Percentiles rank a stretch among this genome's conserved stretches.
phyloP scores from a whole-genome alignment of 2,329 filamentous ascomycete species.

The Phialocephala sp. region DNA sequence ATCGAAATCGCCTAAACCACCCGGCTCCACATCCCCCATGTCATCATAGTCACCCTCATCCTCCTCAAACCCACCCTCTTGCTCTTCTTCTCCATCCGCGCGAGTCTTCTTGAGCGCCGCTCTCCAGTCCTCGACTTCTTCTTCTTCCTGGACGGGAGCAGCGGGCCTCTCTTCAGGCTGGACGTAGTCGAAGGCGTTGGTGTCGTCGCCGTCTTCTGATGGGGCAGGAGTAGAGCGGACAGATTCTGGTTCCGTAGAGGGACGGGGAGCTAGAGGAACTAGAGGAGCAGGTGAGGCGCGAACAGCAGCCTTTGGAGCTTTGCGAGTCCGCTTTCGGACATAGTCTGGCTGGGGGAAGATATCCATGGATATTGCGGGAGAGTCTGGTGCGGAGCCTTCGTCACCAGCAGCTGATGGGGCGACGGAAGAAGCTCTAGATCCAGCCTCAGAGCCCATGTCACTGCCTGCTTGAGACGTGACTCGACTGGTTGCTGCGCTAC shows the following conservation, averaged over 20 bases:
- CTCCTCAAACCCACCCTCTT: slow-evolving; percentile 2
- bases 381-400: neutral
- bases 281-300: neutral
- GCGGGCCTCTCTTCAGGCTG: neutral
- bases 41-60: slow-evolving; percentile 3
- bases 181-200: neutral
- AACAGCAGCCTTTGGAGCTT: neutral
- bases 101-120: neutral
- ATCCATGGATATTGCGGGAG: neutral
- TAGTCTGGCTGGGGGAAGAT: neutral
- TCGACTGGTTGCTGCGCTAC: slow-evolving; percentile 52
- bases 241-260: neutral
- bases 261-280: neutral
- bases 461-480: slow-evolving; percentile 46
- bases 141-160: neutral
- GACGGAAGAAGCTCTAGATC: slow-evolving; percentile 11
- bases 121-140: slow-evolving; percentile 4
- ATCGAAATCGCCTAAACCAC: slow-evolving; percentile 1
- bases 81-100: neutral
- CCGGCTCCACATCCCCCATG: neutral
- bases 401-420: slow-evolving; percentile 10
- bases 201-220: neutral
- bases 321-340: neutral
- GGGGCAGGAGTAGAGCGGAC: neutral
- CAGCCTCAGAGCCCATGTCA: slow-evolving; percentile 21